phyloP scores from a whole-genome alignment of 495 filamentous ascomycete species.

The Massariosphaeria phaeospora region DNA sequence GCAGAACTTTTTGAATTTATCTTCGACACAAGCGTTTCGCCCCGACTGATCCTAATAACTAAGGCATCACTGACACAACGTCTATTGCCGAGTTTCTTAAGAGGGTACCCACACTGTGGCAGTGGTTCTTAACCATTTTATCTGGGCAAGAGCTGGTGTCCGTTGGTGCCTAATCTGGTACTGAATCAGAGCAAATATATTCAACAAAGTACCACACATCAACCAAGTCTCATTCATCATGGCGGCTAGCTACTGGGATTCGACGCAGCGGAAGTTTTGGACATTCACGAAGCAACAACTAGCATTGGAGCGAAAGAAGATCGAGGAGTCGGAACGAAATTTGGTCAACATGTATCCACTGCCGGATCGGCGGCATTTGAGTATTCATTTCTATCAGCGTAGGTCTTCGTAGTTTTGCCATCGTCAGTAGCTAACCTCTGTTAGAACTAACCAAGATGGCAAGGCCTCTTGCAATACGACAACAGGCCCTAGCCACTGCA shows the following conservation, averaged over 20 bases:
- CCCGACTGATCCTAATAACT: too few relatives aligned
- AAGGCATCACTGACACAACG: neutral
- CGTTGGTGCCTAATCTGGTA: neutral
- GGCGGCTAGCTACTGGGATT: slow-evolving; percentile 97
- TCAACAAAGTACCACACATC: too few relatives aligned
- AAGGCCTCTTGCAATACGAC: slow-evolving; percentile 68
- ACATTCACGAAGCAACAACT: slow-evolving; percentile 78
- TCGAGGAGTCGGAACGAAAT: slow-evolving; percentile 66
- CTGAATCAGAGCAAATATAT: neutral
- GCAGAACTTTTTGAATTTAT: too few relatives aligned
- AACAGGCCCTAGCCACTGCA: slow-evolving; percentile 91
- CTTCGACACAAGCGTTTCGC: too few relatives aligned
- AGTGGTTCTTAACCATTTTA: too few relatives aligned
- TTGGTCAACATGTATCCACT: slow-evolving; percentile 73
- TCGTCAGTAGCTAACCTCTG: slow-evolving; percentile 1
- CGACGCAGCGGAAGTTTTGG: slow-evolving; percentile 85
- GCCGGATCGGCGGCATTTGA: slow-evolving; percentile 74
- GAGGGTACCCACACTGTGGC: neutral
- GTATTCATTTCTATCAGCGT: slow-evolving; percentile 91
- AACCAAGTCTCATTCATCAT: slow-evolving; percentile 50
- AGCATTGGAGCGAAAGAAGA: slow-evolving; percentile 61
- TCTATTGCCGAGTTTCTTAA: neutral
- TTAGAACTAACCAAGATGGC: slow-evolving; percentile 77
- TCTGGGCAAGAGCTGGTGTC: too few relatives aligned
- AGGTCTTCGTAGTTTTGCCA: slow-evolving; percentile 33